Evolutionary conservation across 2,329 filamentous ascomycete species (phyloP), one percentile per base, ranked within the genome.

Genomic region (Phialophora tarda): DNA sequence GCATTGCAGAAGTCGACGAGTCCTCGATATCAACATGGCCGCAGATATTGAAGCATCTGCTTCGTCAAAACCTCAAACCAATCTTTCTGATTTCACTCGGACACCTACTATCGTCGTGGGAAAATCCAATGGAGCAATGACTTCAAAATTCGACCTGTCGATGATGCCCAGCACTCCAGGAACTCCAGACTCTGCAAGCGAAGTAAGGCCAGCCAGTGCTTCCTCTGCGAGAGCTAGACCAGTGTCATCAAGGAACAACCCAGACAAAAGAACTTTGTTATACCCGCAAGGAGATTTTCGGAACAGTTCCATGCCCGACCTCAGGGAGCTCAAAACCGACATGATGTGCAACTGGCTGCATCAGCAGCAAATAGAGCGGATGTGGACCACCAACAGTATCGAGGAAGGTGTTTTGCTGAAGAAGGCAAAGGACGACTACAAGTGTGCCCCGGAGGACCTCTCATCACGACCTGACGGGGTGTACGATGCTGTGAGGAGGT

Each of bases 341-440:
- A 83, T 89, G 69, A 86, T 88, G 81, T 86, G 86, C 71, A 87
- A 84, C 71, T 89, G 84, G 82, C 80, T 89, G 2, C 85, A 88
- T 73, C 83, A 87, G 65, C 84, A 87, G 72, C 86, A 89, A 68
- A 79, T 86, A 68, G 84, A 88, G 73, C 79, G 77, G 63, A 74
- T 84, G 34, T 86, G 85, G 84, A 82, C 79, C 2, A 77, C 76
- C 26, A 80, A 80, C 60, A 77, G 75, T 24, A 73, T 78, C 11
- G 82, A 83, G 12, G 84, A 87, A 75, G 85, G 85, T 69, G 83
- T 86, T 1, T 78, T 87, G 2, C 74, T 87, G 61, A 87, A 86
- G 76, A 83, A 82, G 71, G 73, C 76, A 0, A 80, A 81, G 64
- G 80, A 80, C n/a, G 74, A 79, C 28, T 87, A 84, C 71, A 81